A percentile compares a stretch with the other conserved stretches of the same genome.
phyloP scores from a whole-genome alignment of 75 land plant species.

The Ceratopteris richardii region DNA sequence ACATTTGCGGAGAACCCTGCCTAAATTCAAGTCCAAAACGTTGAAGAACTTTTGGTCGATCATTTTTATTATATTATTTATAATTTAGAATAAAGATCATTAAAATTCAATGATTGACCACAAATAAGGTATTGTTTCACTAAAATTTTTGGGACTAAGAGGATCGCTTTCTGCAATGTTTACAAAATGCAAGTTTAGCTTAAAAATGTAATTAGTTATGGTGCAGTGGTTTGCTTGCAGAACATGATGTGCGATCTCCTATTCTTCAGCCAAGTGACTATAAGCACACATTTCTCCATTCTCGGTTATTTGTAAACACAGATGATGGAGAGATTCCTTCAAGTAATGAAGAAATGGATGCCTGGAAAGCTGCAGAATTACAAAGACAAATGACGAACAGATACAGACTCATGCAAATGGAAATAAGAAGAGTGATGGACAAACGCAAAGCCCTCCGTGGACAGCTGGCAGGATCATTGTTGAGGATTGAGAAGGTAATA shows the following conservation, averaged over 20 bases:
- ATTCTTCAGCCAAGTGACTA: constrained; percentile 2
- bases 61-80: no score
- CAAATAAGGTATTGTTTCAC: no score
- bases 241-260: not conserved
- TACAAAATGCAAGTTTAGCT: no score
- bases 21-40: no score
- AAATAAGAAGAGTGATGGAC: not conserved
- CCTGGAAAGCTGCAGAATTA: constrained; percentile 5
- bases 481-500: constrained; percentile 5
- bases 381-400: not conserved
- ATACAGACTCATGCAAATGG: not conserved
- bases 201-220: constrained; percentile 7
- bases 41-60: no score
- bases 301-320: not conserved
- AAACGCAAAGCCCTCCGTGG: not conserved
- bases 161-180: no score
- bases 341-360: constrained; percentile 1
- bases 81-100: no score
- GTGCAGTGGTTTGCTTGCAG: constrained; percentile 6
- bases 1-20: no score
- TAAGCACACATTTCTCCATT: constrained; percentile 7
- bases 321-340: not conserved
- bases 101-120: no score
- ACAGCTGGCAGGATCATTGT: not conserved
- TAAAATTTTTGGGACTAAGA: no score